Evolutionary conservation across 2,329 filamentous ascomycete species (phyloP).

Genomic region (Graphilbum fragrans): DNA sequence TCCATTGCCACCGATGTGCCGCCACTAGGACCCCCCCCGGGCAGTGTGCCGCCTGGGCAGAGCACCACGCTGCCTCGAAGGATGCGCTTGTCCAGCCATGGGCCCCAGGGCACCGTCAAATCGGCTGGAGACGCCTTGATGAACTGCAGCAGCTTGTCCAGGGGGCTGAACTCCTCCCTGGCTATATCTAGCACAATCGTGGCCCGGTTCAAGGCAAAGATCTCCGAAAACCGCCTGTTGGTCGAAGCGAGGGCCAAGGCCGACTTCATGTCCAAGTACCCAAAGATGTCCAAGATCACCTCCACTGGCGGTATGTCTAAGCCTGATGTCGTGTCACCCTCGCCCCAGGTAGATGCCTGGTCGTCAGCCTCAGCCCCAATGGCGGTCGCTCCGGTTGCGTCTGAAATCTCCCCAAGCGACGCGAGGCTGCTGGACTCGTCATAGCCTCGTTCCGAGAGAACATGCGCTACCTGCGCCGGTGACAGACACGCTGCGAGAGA

Average conservation of each 20-base stretch:
- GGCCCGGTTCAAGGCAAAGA: conserved; percentile 28
- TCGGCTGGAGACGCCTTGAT: conserved; percentile 29
- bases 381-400: conserved; percentile 11
- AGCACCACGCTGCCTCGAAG: conserved; percentile 20
- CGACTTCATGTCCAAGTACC: conserved; percentile 27
- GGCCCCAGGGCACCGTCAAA: conserved; percentile 16
- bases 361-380: no score
- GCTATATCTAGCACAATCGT: conserved; percentile 30
- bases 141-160: conserved; percentile 33
- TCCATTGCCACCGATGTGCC: conserved; percentile 1
- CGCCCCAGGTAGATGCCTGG: no score
- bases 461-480: background rate
- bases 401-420: no score
- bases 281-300: conserved; percentile 34
- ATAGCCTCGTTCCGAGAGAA: background rate
- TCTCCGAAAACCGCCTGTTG: conserved; percentile 23
- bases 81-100: conserved; percentile 26
- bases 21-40: conserved; percentile 1
- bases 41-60: conserved; percentile 8
- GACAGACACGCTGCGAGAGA: conserved; percentile 6
- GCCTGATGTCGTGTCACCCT: no score
- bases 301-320: conserved; percentile 27
- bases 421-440: background rate
- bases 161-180: conserved; percentile 26
- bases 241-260: conserved; percentile 25